Conservation (phyloP, 2,329 filamentous ascomycete species). For the Didymosphaeria variabile region DNA sequence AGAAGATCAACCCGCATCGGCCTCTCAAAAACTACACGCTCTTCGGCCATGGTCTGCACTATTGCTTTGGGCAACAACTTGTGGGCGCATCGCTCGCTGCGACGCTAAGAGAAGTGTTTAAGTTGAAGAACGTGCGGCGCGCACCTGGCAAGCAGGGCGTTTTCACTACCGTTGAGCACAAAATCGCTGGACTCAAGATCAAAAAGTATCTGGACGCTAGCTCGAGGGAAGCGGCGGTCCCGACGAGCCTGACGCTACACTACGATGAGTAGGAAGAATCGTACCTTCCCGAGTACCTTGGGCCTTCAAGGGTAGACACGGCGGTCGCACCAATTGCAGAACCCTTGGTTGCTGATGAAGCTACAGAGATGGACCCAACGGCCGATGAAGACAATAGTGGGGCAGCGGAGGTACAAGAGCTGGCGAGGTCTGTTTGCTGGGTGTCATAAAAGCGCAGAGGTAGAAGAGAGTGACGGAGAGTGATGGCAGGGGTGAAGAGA, state of each 20-base stretch:
- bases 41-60: conserved; percentile 45
- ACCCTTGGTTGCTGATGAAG: background rate
- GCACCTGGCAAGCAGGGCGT: conserved; percentile 42
- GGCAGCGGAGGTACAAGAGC: background rate
- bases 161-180: conserved; percentile 56
- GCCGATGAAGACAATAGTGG: background rate
- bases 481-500: background rate
- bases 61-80: conserved; percentile 44
- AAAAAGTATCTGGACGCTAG: conserved; percentile 60
- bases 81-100: conserved; percentile 40
- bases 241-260: conserved; percentile 36
- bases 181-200: conserved; percentile 59
- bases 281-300: background rate
- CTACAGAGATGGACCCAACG: background rate
- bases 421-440: background rate
- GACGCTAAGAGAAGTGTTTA: conserved; percentile 45
- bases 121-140: conserved; percentile 42
- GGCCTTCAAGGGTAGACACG: background rate
- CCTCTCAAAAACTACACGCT: conserved; percentile 43
- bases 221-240: conserved; percentile 56
- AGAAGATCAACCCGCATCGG: conserved; percentile 50
- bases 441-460: background rate
- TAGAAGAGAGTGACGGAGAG: background rate
- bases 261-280: conserved; percentile 36
- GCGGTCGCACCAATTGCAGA: background rate